Conservation (phyloP, 169 alveolate genomes). For the Cryptosporidium canis region DNA sequence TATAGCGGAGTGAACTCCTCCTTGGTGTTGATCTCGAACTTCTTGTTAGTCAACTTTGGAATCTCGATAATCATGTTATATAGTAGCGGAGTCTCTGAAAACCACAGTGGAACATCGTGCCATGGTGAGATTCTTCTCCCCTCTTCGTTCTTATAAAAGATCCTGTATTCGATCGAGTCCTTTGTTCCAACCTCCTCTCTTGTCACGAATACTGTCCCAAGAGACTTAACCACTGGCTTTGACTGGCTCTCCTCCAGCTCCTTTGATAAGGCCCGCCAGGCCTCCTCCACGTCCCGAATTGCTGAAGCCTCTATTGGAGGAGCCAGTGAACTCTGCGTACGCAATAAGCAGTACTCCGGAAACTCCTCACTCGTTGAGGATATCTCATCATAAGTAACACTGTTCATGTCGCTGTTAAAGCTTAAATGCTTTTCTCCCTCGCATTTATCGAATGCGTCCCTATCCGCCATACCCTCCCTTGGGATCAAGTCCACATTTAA, state of each 20-base stretch:
- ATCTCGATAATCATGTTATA: conserved; percentile 80
- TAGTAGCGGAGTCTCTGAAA: conserved; percentile 64
- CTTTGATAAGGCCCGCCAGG: conserved; percentile 53
- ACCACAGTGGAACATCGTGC: conserved; percentile 74
- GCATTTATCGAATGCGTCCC: background rate
- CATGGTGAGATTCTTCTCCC: conserved; percentile 71
- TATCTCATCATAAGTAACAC: conserved; percentile 26
- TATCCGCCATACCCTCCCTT: background rate
- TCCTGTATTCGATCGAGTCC: conserved; percentile 59
- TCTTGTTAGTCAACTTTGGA: conserved; percentile 78
- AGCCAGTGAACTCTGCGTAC: conserved; percentile 66
- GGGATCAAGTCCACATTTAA: background rate
- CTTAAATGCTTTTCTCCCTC: background rate
- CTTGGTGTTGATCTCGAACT: conserved; percentile 79
- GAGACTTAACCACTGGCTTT: conserved; percentile 9
- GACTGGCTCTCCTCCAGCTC: conserved; percentile 25
- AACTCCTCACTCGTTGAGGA: conserved; percentile 30
- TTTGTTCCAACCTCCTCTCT: conserved; percentile 59
- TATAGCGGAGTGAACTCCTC: conserved; percentile 77
- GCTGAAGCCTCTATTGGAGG: conserved; percentile 70
- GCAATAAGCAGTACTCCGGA: conserved; percentile 14
- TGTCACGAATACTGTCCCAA: conserved; percentile 63
- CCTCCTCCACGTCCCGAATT: conserved; percentile 60
- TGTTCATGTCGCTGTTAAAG: conserved; percentile 1
- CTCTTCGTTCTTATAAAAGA: conserved; percentile 64